Evolutionary conservation across 2,329 filamentous ascomycete genomes (phyloP), one percentile per base, ranked within the genome.

Genomic region (Dactylellina parvicollis): DNA sequence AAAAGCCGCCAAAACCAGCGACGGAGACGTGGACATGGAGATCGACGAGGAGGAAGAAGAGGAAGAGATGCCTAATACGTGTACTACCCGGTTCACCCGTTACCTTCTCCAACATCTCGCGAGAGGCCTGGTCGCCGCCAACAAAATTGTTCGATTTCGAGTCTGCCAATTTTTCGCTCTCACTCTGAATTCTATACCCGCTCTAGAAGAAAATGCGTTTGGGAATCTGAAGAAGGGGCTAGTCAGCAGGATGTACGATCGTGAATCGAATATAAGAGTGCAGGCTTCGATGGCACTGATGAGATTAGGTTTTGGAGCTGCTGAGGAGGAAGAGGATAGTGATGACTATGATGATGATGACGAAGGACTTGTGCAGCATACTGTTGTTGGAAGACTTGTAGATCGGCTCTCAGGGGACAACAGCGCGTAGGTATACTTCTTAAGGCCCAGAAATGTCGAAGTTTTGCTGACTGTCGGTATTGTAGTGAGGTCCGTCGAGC

Each of bases 231-330:
- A 92, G 57, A 86, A 91, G 59, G 90, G 90, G 0, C 83, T 99
- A 36, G 83, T 96, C 46, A 96, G 91, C 81, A 87, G 95, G 32
- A 89, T 98, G 55, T 88, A 92, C 76, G 95, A 99, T 82, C 98
- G 97, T 81, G 95, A 99, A 80, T 87, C 92, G 4, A 91, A 93
- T 80, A 92, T 99, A 7, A 88, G 95, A 71, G 89, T 95, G 4
- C 95, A 99, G 80, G 95, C 95, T 4, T 92, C 96, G 0, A 85
- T 96, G 75, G 94, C 93, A 3, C 85, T 99, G n/a, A 91, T 92
- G 4, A 87, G 92, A 30, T 84, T 78, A 14, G 76, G 77, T 14
- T 77, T 78, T 69, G 77, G 77, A 10, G 75, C 98, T 56, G 92
- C 92, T 4, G 90, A 89, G 20, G 92, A 92, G 77, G 88, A 90